phyloP scores from a whole-genome alignment of 75 land plant genomes.

The Sequoia sempervirens region DNA sequence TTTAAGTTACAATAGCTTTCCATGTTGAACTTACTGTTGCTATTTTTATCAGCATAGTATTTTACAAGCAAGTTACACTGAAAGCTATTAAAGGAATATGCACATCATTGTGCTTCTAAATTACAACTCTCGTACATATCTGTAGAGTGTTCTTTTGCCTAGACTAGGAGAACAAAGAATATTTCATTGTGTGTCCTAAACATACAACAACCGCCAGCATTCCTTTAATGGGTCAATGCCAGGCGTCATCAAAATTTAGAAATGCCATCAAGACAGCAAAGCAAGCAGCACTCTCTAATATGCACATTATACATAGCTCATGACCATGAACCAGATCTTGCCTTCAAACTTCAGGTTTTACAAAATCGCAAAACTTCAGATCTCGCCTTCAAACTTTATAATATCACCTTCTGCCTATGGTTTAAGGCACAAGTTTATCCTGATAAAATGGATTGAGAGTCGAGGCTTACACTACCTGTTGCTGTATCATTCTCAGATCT shows the following conservation, averaged over 20 bases:
- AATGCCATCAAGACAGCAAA: not conserved
- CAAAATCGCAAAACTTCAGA: too few relatives aligned
- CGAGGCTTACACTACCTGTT: constrained; percentile 5
- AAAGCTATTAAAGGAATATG: not conserved
- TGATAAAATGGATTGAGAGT: not conserved
- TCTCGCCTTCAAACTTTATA: not conserved
- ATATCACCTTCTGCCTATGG: not conserved
- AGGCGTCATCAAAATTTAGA: not conserved
- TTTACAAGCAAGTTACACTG: not conserved
- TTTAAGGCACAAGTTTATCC: not conserved
- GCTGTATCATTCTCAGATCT: not conserved
- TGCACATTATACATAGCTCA: not conserved
- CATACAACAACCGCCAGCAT: not conserved
- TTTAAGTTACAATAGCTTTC: not conserved
- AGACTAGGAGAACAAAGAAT: not conserved
- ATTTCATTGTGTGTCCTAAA: not conserved
- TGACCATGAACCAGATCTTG: not conserved
- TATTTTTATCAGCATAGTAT: not conserved
- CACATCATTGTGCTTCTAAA: not conserved
- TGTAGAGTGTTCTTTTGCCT: not conserved
- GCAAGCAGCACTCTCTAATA: constrained; percentile 1
- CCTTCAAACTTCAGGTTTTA: not conserved
- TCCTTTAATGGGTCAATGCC: not conserved
- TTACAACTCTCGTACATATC: constrained; percentile 1
- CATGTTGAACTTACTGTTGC: not conserved